Percentiles rank a stretch among this genome's conserved stretches.
Evolutionary conservation across 805 yeast species (phyloP).

Genomic region (Spathaspora hagerdaliae): DNA sequence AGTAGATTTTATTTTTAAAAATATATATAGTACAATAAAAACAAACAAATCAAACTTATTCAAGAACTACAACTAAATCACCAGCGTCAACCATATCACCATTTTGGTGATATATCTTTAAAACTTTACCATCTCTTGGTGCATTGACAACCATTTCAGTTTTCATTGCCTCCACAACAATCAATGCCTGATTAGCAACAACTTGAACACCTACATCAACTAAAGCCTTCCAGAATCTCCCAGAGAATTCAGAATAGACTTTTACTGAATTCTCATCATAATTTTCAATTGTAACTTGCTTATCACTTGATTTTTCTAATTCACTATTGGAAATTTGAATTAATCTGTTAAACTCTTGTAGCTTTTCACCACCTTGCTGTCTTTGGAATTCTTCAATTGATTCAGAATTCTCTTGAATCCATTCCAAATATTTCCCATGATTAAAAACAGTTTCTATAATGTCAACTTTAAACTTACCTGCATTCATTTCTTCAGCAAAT

Average conservation of each 20-base stretch:
- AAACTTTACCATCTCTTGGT: slow-evolving; percentile 65
- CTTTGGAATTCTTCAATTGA: slow-evolving; percentile 68
- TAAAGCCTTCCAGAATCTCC: slow-evolving; percentile 92
- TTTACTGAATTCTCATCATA: slow-evolving; percentile 66
- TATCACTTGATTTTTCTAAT: slow-evolving; percentile 50
- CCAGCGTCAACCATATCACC: slow-evolving; percentile 98
- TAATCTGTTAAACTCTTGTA: slow-evolving; percentile 79
- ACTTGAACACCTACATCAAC: slow-evolving; percentile 77
- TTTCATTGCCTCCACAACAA: slow-evolving; percentile 97
- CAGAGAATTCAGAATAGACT: slow-evolving; percentile 94
- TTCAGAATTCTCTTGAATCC: slow-evolving; percentile 70
- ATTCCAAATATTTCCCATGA: slow-evolving; percentile 69
- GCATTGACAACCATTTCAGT: slow-evolving; percentile 91
- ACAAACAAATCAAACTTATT: slow-evolving; percentile 18
- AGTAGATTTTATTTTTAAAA: too few species aligned
- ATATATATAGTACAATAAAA: neutral
- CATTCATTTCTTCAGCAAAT: slow-evolving; percentile 66
- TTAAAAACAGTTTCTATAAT: slow-evolving; percentile 77
- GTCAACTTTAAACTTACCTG: slow-evolving; percentile 76
- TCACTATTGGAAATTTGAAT: slow-evolving; percentile 81
- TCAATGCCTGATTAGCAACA: slow-evolving; percentile 68
- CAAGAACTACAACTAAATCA: slow-evolving; percentile 83
- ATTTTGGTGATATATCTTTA: slow-evolving; percentile 69
- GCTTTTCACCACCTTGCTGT: slow-evolving; percentile 72
- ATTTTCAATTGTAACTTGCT: slow-evolving; percentile 45